Evolutionary conservation across 139 green algal genomes (phyloP), one percentile per base, ranked within the genome.

Genomic region (Zygnema circumcarinatum): DNA sequence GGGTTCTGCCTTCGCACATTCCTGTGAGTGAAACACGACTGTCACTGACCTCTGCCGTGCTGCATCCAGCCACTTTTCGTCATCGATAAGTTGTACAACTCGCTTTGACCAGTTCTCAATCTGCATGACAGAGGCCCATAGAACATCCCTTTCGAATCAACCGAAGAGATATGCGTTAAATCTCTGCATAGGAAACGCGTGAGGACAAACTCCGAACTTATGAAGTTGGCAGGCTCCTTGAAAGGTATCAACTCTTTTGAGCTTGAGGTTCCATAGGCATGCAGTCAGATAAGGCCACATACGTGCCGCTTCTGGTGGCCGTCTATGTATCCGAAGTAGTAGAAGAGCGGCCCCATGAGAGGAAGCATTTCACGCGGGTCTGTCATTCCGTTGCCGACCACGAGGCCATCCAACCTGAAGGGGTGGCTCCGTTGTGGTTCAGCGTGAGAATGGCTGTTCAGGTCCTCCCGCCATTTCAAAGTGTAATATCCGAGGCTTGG

Each of bases 331-430:
- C 94, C 94, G 35, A 87, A 42, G 84, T 90, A 93, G 83, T 88
- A 94, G 0, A 89, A 89, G 0, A 87, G 75, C 33, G 91, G 82
- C 0, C 90, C 92, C 56, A 94, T 89, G 2, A 86, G 86, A 38
- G 87, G 84, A 2, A 94, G 89, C 89, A 96, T 93, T 16, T 87
- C 33, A 22, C 90, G 73, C 31, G 92, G 92, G 74, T 94, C 91
- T 7, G 91, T 94, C 41, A 94, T 78, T 11, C 92, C 92, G 67
- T 94, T 94, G 82, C 92, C 89, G 0, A 92, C 88, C 1, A 86
- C 79, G 20, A 92, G 40, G 1, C 91, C 89, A 52, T 82, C 67
- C 25, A 87, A 52, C 32, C 81, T 72, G 81, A 87, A 87, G 32
- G 81, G 81, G 32, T 82, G 81, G 35, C 36, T 16, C 69, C 16